Evolutionary conservation across 306 rosid species (phyloP).

Genomic region (Oxytropis ochrocephala): DNA sequence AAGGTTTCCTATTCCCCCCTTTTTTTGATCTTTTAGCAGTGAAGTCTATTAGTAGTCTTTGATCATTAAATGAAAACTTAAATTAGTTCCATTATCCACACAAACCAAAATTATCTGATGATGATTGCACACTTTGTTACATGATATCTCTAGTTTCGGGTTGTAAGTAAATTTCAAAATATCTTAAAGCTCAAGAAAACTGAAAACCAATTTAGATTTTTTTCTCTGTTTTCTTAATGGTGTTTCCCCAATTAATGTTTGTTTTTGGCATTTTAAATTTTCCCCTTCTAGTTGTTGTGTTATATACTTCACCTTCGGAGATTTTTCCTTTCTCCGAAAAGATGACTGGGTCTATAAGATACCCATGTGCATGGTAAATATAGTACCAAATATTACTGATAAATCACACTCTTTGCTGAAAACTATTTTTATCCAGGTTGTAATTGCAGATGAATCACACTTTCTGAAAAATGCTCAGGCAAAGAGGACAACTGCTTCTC

Average conservation of each 20-base stretch:
- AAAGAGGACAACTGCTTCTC: conserved; percentile 81
- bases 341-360: neutral
- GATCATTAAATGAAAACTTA: neutral
- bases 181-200: neutral
- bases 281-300: neutral
- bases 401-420: conserved; percentile 20
- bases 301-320: neutral
- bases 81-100: neutral
- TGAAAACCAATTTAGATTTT: neutral
- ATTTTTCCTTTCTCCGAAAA: conserved; percentile 10
- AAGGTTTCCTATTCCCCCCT: neutral
- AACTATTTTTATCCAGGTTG: conserved; percentile 59
- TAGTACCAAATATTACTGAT: conserved; percentile 1
- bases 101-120: neutral
- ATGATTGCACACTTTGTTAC: neutral
- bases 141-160: neutral
- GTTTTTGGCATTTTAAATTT: neutral
- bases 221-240: neutral
- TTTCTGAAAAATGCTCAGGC: conserved; percentile 93
- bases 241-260: neutral
- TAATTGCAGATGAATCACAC: conserved; percentile 98
- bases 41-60: neutral
- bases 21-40: conserved; percentile 8
- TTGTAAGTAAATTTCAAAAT: neutral
- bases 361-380: conserved; percentile 1